Conservation (phyloP, 2,329 filamentous ascomycete species). For the Lecanicillium sp. region DNA sequence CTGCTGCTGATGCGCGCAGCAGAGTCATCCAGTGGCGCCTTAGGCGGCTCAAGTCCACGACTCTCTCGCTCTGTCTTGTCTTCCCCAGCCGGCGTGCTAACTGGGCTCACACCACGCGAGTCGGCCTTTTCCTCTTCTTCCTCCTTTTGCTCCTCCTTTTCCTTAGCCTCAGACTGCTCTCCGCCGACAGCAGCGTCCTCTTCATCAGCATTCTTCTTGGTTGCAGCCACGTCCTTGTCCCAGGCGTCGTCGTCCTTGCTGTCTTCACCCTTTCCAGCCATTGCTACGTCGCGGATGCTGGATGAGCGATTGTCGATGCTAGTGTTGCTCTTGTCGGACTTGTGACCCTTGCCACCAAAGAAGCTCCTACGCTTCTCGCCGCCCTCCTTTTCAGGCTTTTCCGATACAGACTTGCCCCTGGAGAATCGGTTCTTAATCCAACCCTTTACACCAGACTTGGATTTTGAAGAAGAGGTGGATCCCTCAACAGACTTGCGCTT, state of each 20-base stretch:
- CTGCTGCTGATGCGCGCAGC: slow-evolving; percentile 34
- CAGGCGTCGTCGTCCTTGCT: slow-evolving; percentile 13
- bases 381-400: slow-evolving; percentile 17
- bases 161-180: slow-evolving; percentile 15
- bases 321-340: slow-evolving; percentile 31
- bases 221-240: slow-evolving; percentile 13
- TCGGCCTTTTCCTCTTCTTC: slow-evolving; percentile 12
- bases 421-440: slow-evolving; percentile 50
- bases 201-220: background rate
- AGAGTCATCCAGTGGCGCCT: slow-evolving; percentile 28
- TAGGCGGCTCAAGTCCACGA: slow-evolving; percentile 11
- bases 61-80: slow-evolving; percentile 30
- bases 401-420: slow-evolving; percentile 30
- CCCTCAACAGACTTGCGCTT: slow-evolving; percentile 9
- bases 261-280: slow-evolving; percentile 30
- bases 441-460: slow-evolving; percentile 36
- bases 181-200: slow-evolving; percentile 15
- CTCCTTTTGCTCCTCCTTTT: background rate
- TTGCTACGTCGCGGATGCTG: slow-evolving; percentile 38
- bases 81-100: slow-evolving; percentile 30
- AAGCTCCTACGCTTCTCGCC: slow-evolving; percentile 31
- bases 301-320: slow-evolving; percentile 32
- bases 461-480: slow-evolving; percentile 17
- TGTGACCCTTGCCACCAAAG: slow-evolving; percentile 35
- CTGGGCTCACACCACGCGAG: slow-evolving; percentile 27